Evolutionary conservation across 768 basidiomycete species (phyloP).

Genomic region (Serendipita vermifera): DNA sequence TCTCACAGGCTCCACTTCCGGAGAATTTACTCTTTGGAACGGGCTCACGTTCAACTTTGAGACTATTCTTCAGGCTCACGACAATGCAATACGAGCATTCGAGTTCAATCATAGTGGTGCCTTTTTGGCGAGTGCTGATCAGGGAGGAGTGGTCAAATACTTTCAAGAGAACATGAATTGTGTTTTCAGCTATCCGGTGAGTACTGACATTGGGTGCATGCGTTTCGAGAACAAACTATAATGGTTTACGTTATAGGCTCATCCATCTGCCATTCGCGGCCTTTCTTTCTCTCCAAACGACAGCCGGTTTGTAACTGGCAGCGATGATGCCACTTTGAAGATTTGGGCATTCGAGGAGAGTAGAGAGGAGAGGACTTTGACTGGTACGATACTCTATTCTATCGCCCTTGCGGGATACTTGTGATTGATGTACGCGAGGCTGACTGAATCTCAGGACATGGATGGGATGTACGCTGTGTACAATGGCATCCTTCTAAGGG

Average conservation of each 20-base stretch:
- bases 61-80: slow-evolving; percentile 97
- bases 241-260: slow-evolving; percentile 40
- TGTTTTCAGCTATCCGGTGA: neutral
- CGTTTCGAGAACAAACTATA: too few species aligned
- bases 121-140: slow-evolving; percentile 87
- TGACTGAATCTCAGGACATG: slow-evolving; percentile 54
- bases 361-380: slow-evolving; percentile 74
- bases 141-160: slow-evolving; percentile 91
- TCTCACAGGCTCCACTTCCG: slow-evolving; percentile 88
- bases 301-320: slow-evolving; percentile 80
- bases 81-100: slow-evolving; percentile 82
- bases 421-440: neutral
- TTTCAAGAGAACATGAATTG: slow-evolving; percentile 96
- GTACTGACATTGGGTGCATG: too few species aligned
- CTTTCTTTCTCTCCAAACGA: slow-evolving; percentile 90
- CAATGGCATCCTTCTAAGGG: slow-evolving; percentile 99
- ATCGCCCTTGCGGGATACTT: neutral
- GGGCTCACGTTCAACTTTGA: slow-evolving; percentile 99
- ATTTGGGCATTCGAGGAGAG: slow-evolving; percentile 94
- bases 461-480: slow-evolving; percentile 97
- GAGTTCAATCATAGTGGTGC: slow-evolving; percentile 86
- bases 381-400: slow-evolving; percentile 38
- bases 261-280: slow-evolving; percentile 87
- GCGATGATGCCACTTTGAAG: slow-evolving; percentile 88
- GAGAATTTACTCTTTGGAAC: slow-evolving; percentile 99